phyloP scores from a whole-genome alignment of 306 rosid genomes.

The Begonia loranthoides region DNA sequence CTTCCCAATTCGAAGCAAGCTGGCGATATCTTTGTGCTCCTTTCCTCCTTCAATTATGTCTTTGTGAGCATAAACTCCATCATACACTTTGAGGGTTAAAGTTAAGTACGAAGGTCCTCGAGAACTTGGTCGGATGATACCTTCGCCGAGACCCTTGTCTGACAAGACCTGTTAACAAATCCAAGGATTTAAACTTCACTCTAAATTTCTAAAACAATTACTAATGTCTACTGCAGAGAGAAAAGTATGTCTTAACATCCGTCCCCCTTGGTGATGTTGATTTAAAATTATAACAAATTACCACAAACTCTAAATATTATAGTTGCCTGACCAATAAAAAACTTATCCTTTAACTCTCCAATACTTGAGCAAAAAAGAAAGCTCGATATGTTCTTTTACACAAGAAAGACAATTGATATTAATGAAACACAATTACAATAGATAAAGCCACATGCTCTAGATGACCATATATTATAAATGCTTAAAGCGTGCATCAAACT shows the following conservation, averaged over 20 bases:
- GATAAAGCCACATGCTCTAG: too few relatives aligned
- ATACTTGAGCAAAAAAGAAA: too few relatives aligned
- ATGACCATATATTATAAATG: too few relatives aligned
- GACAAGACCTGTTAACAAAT: constrained; percentile 53
- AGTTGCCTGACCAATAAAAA: too few relatives aligned
- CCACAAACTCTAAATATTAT: too few relatives aligned
- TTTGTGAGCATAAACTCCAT: constrained; percentile 97
- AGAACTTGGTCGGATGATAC: constrained; percentile 89
- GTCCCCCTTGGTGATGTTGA: too few relatives aligned
- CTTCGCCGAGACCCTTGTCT: constrained; percentile 92
- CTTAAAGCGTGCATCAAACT: too few relatives aligned
- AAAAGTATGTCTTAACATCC: neutral
- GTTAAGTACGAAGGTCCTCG: constrained; percentile 91
- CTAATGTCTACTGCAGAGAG: neutral
- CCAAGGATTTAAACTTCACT: neutral
- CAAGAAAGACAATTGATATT: too few relatives aligned
- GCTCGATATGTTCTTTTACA: too few relatives aligned
- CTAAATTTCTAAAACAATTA: neutral
- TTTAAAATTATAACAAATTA: too few relatives aligned
- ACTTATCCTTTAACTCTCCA: too few relatives aligned
- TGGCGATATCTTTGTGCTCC: constrained; percentile 90
- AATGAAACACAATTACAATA: too few relatives aligned
- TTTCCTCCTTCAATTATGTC: constrained; percentile 96
- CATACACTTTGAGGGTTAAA: constrained; percentile 78
- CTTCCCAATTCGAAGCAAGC: constrained; percentile 93